phyloP scores from a whole-genome alignment of 108 stramenopile species.

The Conticribra weissflogii region DNA sequence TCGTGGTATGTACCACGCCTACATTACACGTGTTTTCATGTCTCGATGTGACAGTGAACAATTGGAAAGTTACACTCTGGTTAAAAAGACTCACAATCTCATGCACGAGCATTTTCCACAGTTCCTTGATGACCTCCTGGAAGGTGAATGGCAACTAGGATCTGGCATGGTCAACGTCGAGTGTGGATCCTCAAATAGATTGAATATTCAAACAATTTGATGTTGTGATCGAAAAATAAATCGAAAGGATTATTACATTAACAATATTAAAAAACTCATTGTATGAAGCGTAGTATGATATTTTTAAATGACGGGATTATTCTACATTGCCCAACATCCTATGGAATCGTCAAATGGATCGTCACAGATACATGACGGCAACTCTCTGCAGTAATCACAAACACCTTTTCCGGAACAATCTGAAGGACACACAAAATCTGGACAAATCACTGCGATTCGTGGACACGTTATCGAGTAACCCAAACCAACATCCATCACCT shows the following conservation, averaged over 20 bases:
- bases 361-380: slow-evolving; percentile 39
- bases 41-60: not conserved
- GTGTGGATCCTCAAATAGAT: slow-evolving; percentile 39
- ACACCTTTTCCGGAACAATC: slow-evolving; percentile 44
- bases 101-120: slow-evolving; percentile 12
- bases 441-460: slow-evolving; percentile 38
- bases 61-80: not conserved
- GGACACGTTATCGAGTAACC: slow-evolving; percentile 40
- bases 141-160: slow-evolving; percentile 42
- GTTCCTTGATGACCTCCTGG: slow-evolving; percentile 25
- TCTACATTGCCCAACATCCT: slow-evolving; percentile 40
- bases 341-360: slow-evolving; percentile 25
- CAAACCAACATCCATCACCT: slow-evolving; percentile 27
- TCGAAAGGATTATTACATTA: too few species aligned
- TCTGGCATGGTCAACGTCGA: slow-evolving; percentile 42
- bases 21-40: slow-evolving; percentile 22
- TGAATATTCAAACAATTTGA: too few species aligned
- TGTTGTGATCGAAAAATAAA: too few species aligned
- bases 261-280: too few species aligned
- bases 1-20: slow-evolving; percentile 75
- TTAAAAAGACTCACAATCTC: slow-evolving; percentile 8
- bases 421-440: slow-evolving; percentile 42
- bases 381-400: slow-evolving; percentile 40
- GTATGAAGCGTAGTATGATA: too few species aligned
- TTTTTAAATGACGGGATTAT: too few species aligned